phyloP scores from a whole-genome alignment of 345 rosid genomes.

The Iberis pinnata region DNA sequence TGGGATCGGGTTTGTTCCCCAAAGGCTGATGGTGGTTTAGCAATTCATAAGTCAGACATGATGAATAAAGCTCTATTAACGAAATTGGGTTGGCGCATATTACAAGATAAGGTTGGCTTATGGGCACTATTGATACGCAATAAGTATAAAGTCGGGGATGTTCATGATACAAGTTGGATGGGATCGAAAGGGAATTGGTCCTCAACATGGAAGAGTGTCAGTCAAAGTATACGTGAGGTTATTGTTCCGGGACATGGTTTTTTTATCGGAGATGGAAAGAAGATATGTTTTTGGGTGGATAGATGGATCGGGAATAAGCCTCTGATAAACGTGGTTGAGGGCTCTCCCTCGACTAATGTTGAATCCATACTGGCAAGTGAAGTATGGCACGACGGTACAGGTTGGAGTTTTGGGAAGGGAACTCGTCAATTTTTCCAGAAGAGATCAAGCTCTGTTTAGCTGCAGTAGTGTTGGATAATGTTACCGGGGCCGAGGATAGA shows the following conservation, averaged over 20 bases:
- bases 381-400: no score
- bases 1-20: no score
- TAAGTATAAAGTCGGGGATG: background rate
- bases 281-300: background rate
- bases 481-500: background rate
- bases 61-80: background rate
- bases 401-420: no score
- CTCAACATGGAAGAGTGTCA: background rate
- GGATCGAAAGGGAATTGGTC: background rate
- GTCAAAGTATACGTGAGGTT: background rate
- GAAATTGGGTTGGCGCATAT: background rate
- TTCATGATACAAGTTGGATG: background rate
- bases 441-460: no score
- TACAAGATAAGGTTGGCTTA: background rate
- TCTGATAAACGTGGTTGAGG: no score
- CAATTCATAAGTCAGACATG: no score
- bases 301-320: no score
- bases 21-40: no score
- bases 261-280: background rate
- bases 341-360: no score
- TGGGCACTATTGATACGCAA: background rate
- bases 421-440: no score
- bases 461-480: no score
- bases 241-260: background rate
- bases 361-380: no score